phyloP scores from a whole-genome alignment of 1,284 basidiomycete genomes.

The Acaromyces ingoldii region DNA sequence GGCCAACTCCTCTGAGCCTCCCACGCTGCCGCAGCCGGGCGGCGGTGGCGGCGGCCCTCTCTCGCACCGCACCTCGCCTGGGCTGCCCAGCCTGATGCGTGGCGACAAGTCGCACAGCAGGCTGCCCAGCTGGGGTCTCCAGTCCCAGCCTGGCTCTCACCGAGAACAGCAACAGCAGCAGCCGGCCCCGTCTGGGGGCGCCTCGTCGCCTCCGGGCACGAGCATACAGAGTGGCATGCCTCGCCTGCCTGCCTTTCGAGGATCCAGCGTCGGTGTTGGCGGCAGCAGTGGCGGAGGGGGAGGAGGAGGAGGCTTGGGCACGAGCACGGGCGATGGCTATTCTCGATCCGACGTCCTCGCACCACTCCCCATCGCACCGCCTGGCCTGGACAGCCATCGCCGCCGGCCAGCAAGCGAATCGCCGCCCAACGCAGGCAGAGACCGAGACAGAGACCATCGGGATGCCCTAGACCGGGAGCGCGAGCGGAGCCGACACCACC shows the following conservation, averaged over 20 bases:
- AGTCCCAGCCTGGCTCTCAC: neutral
- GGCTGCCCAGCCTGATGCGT: neutral
- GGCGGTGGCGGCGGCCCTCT: no score
- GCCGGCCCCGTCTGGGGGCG: neutral
- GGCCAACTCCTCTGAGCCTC: no score
- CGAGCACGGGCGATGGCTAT: no score
- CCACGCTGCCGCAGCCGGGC: no score
- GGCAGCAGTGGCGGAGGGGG: neutral
- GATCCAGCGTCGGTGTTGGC: neutral
- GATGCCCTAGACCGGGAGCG: no score
- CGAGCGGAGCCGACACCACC: neutral
- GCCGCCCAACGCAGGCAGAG: conserved; percentile 2
- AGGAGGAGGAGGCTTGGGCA: no score
- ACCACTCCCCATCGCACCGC: neutral
- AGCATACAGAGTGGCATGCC: neutral
- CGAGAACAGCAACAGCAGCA: neutral
- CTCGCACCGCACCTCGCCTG: conserved; percentile 2
- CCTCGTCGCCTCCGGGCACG: neutral
- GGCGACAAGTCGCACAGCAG: neutral
- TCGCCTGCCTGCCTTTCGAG: neutral
- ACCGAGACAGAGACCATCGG: no score
- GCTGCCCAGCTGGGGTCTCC: conserved; percentile 1
- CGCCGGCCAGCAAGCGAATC: conserved; percentile 6
- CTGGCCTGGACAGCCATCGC: neutral
- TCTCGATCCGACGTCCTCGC: no score